Evolutionary conservation across 768 basidiomycete genomes (phyloP), one percentile per base, ranked within the genome.

Genomic region (Leccinum broughii): DNA sequence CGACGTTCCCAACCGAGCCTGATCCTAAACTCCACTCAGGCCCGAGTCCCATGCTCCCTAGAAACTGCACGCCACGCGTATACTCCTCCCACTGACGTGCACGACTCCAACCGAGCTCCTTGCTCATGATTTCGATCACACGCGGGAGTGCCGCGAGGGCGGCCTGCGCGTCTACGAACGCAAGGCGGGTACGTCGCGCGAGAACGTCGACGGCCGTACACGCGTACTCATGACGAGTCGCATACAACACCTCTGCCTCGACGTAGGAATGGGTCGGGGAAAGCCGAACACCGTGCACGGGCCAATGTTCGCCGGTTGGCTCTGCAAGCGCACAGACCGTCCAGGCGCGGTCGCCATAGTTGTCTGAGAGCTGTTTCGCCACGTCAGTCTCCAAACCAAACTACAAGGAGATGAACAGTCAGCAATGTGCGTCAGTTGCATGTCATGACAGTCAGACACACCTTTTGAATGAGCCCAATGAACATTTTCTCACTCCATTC

Each of bases 401-500:
- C 92, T 93, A 57, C 44, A 15, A 50, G 4, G 11, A 55, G 30
- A 37, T 4, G 44, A 48, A 6, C 5, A 46, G 28, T 65, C 17
- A 67, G 52, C 14, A 14, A 37, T 6, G 34, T 7, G 28, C 17
- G 11, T 34, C 13, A 10, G 9, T 15, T 3, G 17, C 1, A 15
- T 10, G 14, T 24, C 13, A 20, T 22, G n/a, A 15, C 30, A 52
- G 51, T 32, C 28, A 15, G 13, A 58, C 86, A 53, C 56, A 93
- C 92, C 64, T 90, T 83, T 75, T 99, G 96, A 67, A 95, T 89
- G 60, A 99, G 80, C 57, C 93, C 89, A 74, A 98, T 96, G 73
- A 95, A 98, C 95, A 98, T 97, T 72, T 93, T 95, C 66, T 88
- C 81, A 72, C 84, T 90, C 96, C 96, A 99, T 10, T 88, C 93